A percentile compares a stretch with the other conserved stretches of the same genome.
phyloP scores from a whole-genome alignment of 106 monocot species.

The Platanthera guangdongensis region DNA sequence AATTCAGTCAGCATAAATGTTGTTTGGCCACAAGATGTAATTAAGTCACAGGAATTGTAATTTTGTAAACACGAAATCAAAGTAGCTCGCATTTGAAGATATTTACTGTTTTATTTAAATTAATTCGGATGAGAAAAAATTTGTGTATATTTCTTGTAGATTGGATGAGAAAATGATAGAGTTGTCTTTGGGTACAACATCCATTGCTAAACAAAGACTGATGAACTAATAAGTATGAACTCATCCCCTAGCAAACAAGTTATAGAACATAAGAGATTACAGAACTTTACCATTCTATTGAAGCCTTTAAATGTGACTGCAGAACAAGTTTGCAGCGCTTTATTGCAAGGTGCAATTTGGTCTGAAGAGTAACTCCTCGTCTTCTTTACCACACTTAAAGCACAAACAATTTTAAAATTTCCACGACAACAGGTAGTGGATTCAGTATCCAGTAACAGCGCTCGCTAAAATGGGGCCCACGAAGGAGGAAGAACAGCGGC shows the following conservation, averaged over 20 bases:
- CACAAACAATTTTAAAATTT: background rate
- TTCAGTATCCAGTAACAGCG: slow-evolving; percentile 52
- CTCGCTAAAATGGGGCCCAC: slow-evolving; percentile 78
- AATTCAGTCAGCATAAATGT: no score
- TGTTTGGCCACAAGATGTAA: no score
- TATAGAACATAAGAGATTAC: slow-evolving; percentile 72
- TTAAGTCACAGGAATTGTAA: no score
- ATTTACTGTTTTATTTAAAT: no score
- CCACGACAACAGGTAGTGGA: slow-evolving; percentile 41
- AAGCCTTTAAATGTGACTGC: slow-evolving; percentile 72
- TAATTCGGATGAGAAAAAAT: no score
- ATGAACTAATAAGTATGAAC: slow-evolving; percentile 46
- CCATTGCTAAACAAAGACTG: slow-evolving; percentile 26
- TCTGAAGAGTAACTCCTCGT: background rate
- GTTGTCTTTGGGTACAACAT: slow-evolving; percentile 70
- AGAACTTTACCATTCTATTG: slow-evolving; percentile 83
- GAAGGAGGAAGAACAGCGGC: slow-evolving; percentile 69
- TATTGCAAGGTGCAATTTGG: slow-evolving; percentile 42
- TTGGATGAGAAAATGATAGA: slow-evolving; percentile 84
- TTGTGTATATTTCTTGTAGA: slow-evolving; percentile 17
- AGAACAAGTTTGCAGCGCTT: slow-evolving; percentile 51
- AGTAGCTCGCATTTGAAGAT: no score
- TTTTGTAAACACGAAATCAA: no score
- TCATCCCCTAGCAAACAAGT: slow-evolving; percentile 61
- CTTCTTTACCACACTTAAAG: background rate